These are phyloP conservation scores for Saccharum spontaneum DNA, from an alignment of 176 grass and related monocot species.

Conservation along the genomic window DNA sequence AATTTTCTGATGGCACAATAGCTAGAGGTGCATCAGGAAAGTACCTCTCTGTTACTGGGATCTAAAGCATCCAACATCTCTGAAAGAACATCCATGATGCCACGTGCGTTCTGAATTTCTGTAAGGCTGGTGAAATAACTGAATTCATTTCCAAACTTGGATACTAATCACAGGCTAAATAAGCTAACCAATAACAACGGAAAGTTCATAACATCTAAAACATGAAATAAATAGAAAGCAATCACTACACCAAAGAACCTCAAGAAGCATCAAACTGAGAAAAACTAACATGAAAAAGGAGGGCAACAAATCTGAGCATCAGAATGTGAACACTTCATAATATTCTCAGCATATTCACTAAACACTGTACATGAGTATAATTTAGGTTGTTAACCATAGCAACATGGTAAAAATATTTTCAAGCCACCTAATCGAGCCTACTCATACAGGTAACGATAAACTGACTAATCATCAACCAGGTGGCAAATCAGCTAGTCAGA, in stretches of 20 bases:
- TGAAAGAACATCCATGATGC: constrained; percentile 74
- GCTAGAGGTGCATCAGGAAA: not conserved
- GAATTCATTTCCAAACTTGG: constrained; percentile 19
- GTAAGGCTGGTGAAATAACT: constrained; percentile 47
- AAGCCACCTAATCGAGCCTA: not conserved
- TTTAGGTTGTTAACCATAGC: not conserved
- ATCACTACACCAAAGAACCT: not conserved
- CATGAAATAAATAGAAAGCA: constrained; percentile 19
- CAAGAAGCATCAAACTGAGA: not conserved
- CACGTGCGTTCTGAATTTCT: constrained; percentile 87
- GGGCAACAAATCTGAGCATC: not conserved
- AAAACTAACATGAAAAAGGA: not conserved
- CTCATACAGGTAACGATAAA: not conserved
- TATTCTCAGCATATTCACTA: not conserved
- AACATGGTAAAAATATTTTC: not conserved
- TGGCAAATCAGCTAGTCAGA: not conserved
- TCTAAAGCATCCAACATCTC: constrained; percentile 95
- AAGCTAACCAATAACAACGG: not conserved
- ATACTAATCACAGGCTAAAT: constrained; percentile 1
- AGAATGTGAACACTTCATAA: not conserved
- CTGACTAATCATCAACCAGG: not conserved
- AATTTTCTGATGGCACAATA: not conserved
- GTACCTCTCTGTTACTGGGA: constrained; percentile 82
- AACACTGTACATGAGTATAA: not conserved
- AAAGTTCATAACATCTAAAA: constrained; percentile 23